phyloP scores from a whole-genome alignment of 495 filamentous ascomycete genomes.

The Talaromyces thailandensis region DNA sequence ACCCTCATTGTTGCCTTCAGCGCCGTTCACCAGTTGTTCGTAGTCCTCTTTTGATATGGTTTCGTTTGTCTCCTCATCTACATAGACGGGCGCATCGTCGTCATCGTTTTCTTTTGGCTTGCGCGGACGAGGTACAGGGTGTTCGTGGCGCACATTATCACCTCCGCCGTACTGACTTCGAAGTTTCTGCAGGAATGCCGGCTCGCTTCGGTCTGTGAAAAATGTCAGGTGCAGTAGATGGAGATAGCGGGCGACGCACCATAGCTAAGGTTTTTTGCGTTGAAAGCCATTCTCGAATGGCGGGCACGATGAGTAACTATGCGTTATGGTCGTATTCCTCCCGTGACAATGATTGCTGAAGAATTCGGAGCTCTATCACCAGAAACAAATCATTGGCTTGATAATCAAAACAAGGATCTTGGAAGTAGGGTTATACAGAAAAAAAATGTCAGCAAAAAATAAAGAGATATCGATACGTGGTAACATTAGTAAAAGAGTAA shows the following conservation, averaged over 20 bases:
- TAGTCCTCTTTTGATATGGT: conserved; percentile 41
- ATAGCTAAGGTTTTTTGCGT: conserved; percentile 39
- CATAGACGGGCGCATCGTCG: conserved; percentile 40
- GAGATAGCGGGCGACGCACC: conserved; percentile 18
- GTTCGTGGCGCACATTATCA: conserved; percentile 30
- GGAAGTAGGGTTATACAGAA: background rate
- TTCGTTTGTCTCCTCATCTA: conserved; percentile 40
- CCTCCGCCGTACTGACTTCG: conserved; percentile 28
- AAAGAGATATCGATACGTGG: too few relatives aligned
- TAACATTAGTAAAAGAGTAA: background rate
- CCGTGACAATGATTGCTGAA: background rate
- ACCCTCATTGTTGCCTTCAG: conserved; percentile 13
- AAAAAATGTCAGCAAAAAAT: background rate
- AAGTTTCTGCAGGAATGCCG: conserved; percentile 39
- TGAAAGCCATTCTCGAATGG: conserved; percentile 29
- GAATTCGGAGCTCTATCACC: background rate
- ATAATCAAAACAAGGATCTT: background rate
- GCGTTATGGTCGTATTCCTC: background rate
- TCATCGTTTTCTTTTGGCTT: conserved; percentile 28
- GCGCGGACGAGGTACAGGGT: conserved; percentile 30
- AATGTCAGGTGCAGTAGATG: background rate
- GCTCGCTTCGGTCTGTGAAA: conserved; percentile 32
- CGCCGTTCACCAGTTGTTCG: conserved; percentile 25
- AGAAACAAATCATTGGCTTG: background rate
- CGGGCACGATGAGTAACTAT: background rate